Percentiles rank a stretch among this genome's conserved stretches.
Conservation (phyloP, 2,329 filamentous ascomycete species). For the Arthrobotrys entomopaga region DNA sequence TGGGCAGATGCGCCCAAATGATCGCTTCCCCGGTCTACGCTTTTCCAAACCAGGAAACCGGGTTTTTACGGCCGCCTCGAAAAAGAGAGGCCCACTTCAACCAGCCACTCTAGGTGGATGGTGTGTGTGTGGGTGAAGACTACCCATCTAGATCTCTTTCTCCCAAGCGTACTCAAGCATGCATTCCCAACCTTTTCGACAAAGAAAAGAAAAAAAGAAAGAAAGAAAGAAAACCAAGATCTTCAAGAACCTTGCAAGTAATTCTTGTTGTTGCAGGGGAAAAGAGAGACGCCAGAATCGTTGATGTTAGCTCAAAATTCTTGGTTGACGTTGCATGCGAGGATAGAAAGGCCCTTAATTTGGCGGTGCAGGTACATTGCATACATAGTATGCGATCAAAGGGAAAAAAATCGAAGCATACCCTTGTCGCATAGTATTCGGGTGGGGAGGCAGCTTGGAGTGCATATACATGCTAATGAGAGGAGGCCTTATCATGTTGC, state of each 20-base stretch:
- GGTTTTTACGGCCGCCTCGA: not conserved
- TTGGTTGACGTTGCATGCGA: not conserved
- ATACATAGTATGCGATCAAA: too few relatives aligned
- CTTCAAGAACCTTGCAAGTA: not conserved
- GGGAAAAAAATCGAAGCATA: too few relatives aligned
- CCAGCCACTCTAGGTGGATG: not conserved
- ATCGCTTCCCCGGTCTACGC: not conserved
- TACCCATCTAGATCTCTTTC: not conserved
- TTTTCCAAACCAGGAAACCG: not conserved
- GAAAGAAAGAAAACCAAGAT: not conserved
- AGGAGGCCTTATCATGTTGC: too few relatives aligned
- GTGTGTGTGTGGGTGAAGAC: not conserved
- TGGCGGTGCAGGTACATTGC: not conserved
- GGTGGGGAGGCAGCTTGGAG: too few relatives aligned
- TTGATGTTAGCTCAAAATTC: not conserved
- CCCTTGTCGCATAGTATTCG: too few relatives aligned
- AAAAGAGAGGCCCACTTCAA: not conserved
- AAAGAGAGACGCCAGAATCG: not conserved
- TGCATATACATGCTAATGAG: too few relatives aligned
- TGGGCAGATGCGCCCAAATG: not conserved
- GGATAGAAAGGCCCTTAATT: not conserved
- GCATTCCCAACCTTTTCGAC: not conserved
- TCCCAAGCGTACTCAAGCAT: not conserved
- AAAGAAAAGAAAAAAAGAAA: not conserved
- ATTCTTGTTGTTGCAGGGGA: not conserved